A percentile compares a stretch with the other conserved stretches of the same genome.
phyloP scores from a whole-genome alignment of 805 yeast genomes.

The Grigorovia transvaalensis region DNA sequence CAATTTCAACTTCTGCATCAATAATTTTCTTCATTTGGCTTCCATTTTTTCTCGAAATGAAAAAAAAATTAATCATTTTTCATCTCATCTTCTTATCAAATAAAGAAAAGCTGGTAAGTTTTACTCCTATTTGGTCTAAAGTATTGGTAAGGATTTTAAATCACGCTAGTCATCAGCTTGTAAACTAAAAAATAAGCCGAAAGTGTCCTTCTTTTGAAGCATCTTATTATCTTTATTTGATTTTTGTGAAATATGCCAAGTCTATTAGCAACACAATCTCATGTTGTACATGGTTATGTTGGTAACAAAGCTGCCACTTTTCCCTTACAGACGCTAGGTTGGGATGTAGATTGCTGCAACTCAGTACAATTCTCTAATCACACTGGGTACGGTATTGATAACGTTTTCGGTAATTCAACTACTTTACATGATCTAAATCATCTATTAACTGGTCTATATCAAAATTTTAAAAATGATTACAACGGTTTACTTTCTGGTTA shows the following conservation, averaged over 20 bases:
- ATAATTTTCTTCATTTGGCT: too few species aligned
- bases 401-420: slow-evolving; percentile 36
- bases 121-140: too few species aligned
- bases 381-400: slow-evolving; percentile 56
- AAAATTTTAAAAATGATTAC: slow-evolving; percentile 29
- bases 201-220: too few species aligned
- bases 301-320: slow-evolving; percentile 88
- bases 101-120: too few species aligned
- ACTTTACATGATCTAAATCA: slow-evolving; percentile 32
- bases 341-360: slow-evolving; percentile 88
- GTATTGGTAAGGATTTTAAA: too few species aligned
- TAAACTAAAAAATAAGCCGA: neutral
- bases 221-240: neutral
- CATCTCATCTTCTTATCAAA: too few species aligned
- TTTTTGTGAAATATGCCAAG: slow-evolving; percentile 9
- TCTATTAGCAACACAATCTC: slow-evolving; percentile 46
- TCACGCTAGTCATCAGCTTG: neutral
- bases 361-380: slow-evolving; percentile 87
- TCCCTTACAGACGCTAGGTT: slow-evolving; percentile 75
- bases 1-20: too few species aligned
- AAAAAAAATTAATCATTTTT: too few species aligned
- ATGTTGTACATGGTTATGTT: slow-evolving; percentile 92
- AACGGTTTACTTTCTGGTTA: slow-evolving; percentile 59
- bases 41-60: too few species aligned
- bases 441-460: slow-evolving; percentile 33